phyloP scores from a whole-genome alignment of 2,329 filamentous ascomycete species.

The Gnomoniopsis smithogilvyi region DNA sequence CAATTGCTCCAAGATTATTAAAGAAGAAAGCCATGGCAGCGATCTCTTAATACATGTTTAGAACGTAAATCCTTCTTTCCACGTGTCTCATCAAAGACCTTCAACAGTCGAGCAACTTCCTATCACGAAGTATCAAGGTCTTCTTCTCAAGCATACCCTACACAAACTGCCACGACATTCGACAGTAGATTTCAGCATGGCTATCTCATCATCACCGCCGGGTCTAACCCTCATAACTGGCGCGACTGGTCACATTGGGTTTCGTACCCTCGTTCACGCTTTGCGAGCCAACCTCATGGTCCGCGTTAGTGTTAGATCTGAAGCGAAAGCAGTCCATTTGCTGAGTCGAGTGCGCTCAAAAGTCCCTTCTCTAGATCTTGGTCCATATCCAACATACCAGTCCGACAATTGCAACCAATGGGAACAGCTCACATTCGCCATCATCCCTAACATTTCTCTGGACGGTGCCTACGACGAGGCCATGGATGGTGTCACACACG shows the following conservation, averaged over 20 bases:
- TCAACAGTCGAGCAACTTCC: too few relatives aligned
- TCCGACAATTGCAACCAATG: not conserved
- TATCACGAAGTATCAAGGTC: too few relatives aligned
- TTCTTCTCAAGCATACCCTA: too few relatives aligned
- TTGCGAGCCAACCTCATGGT: conserved; percentile 17
- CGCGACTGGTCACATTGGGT: conserved; percentile 22
- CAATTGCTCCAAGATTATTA: too few relatives aligned
- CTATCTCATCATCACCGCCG: conserved; percentile 7
- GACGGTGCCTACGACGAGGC: conserved; percentile 16
- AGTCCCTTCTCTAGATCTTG: not conserved
- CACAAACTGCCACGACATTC: not conserved
- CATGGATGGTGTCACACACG: conserved; percentile 16
- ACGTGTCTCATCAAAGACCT: too few relatives aligned
- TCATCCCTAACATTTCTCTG: conserved; percentile 18
- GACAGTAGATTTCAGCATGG: not conserved
- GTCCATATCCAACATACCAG: not conserved
- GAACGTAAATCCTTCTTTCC: too few relatives aligned
- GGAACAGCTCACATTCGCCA: conserved; percentile 6
- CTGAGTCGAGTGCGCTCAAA: not conserved
- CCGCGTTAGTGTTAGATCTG: conserved; percentile 18
- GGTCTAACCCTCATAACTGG: conserved; percentile 18
- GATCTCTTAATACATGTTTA: too few relatives aligned
- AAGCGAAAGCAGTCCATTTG: conserved; percentile 9
- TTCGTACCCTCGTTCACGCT: conserved; percentile 15
- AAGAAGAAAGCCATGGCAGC: too few relatives aligned